These are phyloP conservation scores for Kodamaea suecica DNA, from an alignment of 1,139 yeast genomes.

Conservation along the genomic window DNA sequence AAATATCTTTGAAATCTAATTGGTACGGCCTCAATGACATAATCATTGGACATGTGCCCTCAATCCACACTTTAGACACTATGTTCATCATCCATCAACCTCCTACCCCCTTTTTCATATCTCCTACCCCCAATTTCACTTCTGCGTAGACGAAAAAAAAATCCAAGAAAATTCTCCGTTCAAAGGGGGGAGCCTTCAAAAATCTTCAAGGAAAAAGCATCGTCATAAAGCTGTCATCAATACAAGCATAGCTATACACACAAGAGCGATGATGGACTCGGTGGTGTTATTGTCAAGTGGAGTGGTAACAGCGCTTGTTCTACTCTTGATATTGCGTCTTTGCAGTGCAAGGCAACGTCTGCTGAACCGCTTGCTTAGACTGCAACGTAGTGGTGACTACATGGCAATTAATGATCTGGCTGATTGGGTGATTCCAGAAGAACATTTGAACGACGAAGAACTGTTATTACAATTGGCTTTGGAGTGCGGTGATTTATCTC, in stretches of 20 bases:
- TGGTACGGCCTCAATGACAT: no score
- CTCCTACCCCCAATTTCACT: no score
- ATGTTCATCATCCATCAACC: no score
- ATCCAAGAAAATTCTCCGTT: no score
- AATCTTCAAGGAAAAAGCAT: no score
- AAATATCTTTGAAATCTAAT: no score
- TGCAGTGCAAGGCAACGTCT: slow-evolving; percentile 5
- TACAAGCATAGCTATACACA: background rate
- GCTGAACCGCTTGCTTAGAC: slow-evolving; percentile 1
- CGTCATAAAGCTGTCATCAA: background rate
- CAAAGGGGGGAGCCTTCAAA: background rate
- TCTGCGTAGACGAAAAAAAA: no score
- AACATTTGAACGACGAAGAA: slow-evolving; percentile 44
- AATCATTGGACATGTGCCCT: no score
- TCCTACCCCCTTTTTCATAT: no score
- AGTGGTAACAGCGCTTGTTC: slow-evolving; percentile 5
- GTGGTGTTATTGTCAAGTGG: slow-evolving; percentile 2
- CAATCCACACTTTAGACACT: no score
- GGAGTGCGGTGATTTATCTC: slow-evolving; percentile 40
- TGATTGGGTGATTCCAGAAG: slow-evolving; percentile 25
- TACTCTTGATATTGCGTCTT: slow-evolving; percentile 5
- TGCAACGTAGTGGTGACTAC: slow-evolving; percentile 10
- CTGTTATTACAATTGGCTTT: slow-evolving; percentile 34
- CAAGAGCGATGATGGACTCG: background rate
- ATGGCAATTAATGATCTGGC: slow-evolving; percentile 8